Percentiles rank a stretch among this genome's conserved stretches.
Evolutionary conservation across 305 asterid genomes (phyloP).

Genomic region (Solanum hybrid): DNA sequence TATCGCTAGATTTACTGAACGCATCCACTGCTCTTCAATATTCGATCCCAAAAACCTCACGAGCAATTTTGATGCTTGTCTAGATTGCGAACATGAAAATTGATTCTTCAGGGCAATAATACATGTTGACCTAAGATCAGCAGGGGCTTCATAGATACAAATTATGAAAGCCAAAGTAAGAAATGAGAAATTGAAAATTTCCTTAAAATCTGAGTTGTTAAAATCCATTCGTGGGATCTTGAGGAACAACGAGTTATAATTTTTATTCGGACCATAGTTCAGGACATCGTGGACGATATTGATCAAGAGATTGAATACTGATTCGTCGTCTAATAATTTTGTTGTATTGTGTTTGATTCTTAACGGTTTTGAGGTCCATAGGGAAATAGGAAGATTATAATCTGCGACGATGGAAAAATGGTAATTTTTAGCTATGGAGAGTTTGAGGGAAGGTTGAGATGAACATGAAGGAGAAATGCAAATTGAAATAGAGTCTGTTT

Average conservation of each 20-base stretch:
- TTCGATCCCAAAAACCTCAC: slow-evolving; percentile 2
- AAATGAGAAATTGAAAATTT: slow-evolving; percentile 54
- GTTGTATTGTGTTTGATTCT: slow-evolving; percentile 5
- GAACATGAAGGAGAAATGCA: slow-evolving; percentile 17
- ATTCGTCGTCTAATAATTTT: slow-evolving; percentile 14
- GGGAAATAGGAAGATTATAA: slow-evolving; percentile 41
- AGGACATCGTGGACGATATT: slow-evolving; percentile 44
- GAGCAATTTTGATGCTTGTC: slow-evolving; percentile 32
- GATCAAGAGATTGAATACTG: slow-evolving; percentile 13
- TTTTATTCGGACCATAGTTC: slow-evolving; percentile 26
- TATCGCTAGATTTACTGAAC: slow-evolving; percentile 65
- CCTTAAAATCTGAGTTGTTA: slow-evolving; percentile 8
- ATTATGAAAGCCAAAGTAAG: slow-evolving; percentile 50
- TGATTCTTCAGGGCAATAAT: slow-evolving; percentile 26
- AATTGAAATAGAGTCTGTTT: slow-evolving; percentile 15
- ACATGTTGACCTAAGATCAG: slow-evolving; percentile 29
- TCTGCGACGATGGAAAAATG: slow-evolving; percentile 36
- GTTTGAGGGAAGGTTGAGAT: slow-evolving; percentile 42
- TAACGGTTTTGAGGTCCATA: slow-evolving; percentile 67
- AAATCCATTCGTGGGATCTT: slow-evolving; percentile 27
- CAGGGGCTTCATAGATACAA: slow-evolving; percentile 71
- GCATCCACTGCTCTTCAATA: slow-evolving; percentile 10
- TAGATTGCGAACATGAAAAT: slow-evolving; percentile 34
- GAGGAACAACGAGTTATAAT: slow-evolving; percentile 1
- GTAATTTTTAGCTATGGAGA: slow-evolving; percentile 31